Evolutionary conservation across 2,329 filamentous ascomycete genomes (phyloP).

Genomic region (Massarina eburnea): DNA sequence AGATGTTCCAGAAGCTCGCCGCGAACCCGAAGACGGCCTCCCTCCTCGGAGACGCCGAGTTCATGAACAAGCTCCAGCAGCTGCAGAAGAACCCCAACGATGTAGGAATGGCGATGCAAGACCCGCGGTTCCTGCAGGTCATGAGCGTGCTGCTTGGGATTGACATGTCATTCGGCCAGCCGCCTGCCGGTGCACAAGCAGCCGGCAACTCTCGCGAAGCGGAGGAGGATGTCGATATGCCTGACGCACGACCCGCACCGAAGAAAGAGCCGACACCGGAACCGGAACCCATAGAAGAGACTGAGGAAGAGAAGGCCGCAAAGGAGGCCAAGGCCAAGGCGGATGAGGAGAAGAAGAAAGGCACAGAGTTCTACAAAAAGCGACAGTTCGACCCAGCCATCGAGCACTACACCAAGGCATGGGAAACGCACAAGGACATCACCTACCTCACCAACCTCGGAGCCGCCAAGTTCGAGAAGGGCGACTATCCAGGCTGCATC

Average conservation of each 20-base stretch:
- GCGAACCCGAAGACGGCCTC: slow-evolving; percentile 89
- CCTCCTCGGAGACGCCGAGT: slow-evolving; percentile 77
- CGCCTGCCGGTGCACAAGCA: slow-evolving; percentile 50
- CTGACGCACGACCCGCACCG: slow-evolving; percentile 61
- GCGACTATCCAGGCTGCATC: slow-evolving; percentile 85
- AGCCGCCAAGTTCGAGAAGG: slow-evolving; percentile 94
- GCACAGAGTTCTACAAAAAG: slow-evolving; percentile 98
- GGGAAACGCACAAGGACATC: slow-evolving; percentile 94
- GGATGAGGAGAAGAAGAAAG: slow-evolving; percentile 90
- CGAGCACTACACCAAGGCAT: slow-evolving; percentile 90
- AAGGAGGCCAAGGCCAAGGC: slow-evolving; percentile 90
- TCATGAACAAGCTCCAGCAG: slow-evolving; percentile 86
- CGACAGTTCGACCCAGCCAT: slow-evolving; percentile 94
- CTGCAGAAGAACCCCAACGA: slow-evolving; percentile 79
- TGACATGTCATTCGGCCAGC: slow-evolving; percentile 75
- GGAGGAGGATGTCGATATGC: slow-evolving; percentile 77
- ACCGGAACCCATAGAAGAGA: slow-evolving; percentile 67
- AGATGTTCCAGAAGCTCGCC: slow-evolving; percentile 86
- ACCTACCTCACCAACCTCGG: slow-evolving; percentile 97
- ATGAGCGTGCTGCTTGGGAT: slow-evolving; percentile 92
- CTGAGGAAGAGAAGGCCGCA: slow-evolving; percentile 81
- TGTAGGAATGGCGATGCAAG: slow-evolving; percentile 77
- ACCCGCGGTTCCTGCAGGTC: slow-evolving; percentile 90
- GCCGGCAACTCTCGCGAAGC: slow-evolving; percentile 49
- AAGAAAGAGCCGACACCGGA: slow-evolving; percentile 54